Evolutionary conservation across 2,329 filamentous ascomycete species (phyloP), one percentile per base, ranked within the genome.

Genomic region (Colletotrichum truncatum): DNA sequence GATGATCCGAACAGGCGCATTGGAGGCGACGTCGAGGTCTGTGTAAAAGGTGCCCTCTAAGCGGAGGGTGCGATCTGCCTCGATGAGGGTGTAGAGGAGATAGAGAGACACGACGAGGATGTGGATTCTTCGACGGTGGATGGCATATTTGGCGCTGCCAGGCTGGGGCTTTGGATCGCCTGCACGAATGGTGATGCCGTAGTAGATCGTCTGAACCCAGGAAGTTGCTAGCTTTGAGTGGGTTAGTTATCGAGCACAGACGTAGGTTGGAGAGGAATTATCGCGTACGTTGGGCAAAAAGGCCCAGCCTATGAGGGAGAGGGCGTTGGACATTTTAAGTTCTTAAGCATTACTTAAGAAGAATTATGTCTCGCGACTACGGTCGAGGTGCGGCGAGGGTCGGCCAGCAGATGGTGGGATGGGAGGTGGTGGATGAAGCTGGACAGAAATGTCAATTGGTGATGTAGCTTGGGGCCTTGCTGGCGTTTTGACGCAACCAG

Each of bases 81-180:
- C 95, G 81, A 94, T 96, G 72, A 98, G 89, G 48, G 94, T 97
- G 84, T 97, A 98, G 69, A 91, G 80, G 36, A 98, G 92, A 81
- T 98, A 99, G 66, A 87, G 81, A 51, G 91, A 83, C 53, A 98
- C 91, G 73, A 98, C 93, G 70, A 91, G 82, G 74, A 95, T 91
- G 76, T 96, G 90, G 75, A 98, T 95, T 71, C 89, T 87, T 63
- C 92, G 91, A 66, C 93, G 91, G 81, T 98, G 93, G 62, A 86
- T 84, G 68, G 85, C 83, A 76, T 88, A 93, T 69, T 89, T 89
- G 2, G 89, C 84, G n/a, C 86, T 84, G 76, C 92, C 87, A 34
- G 91, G 87, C 63, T 80, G 87, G 2, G 91, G 95, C 65, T 91
- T 92, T 12, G 92, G 92, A 67, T 94, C 90, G 74, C 96, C 96